Percentiles rank a stretch among this genome's conserved stretches.
Evolutionary conservation across 2,329 filamentous ascomycete genomes (phyloP).

Genomic region (Aspergillus sp.): DNA sequence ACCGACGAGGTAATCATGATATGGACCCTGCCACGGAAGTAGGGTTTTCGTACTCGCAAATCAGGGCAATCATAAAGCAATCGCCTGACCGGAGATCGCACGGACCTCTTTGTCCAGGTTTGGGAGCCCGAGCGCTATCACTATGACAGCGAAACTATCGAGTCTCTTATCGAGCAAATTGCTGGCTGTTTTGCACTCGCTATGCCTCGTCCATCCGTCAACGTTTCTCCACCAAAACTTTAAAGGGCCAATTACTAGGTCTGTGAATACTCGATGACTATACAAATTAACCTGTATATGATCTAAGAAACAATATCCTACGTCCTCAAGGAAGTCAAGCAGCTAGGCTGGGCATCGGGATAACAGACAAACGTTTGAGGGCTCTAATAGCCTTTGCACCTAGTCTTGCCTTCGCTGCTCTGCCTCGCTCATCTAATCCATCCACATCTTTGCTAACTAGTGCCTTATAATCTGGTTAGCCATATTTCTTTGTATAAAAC

Average conservation of each 20-base stretch:
- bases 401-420: neutral
- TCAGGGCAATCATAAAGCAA: no score
- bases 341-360: neutral
- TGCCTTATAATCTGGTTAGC: no score
- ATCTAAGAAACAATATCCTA: no score
- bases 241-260: neutral
- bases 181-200: neutral
- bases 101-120: neutral
- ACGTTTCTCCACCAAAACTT: neutral
- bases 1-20: no score
- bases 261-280: neutral
- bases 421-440: neutral
- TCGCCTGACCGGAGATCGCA: no score
- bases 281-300: neutral
- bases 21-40: no score
- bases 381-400: constrained; percentile 1
- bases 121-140: neutral
- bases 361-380: neutral
- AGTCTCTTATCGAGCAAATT: neutral
- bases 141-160: neutral
- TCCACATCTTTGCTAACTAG: no score
- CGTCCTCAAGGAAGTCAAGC: neutral
- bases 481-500: neutral
- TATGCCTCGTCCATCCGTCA: neutral
- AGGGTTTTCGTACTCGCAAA: no score